Evolutionary conservation across 2,329 filamentous ascomycete genomes (phyloP).

Genomic region (Bipolaris sorokiniana): DNA sequence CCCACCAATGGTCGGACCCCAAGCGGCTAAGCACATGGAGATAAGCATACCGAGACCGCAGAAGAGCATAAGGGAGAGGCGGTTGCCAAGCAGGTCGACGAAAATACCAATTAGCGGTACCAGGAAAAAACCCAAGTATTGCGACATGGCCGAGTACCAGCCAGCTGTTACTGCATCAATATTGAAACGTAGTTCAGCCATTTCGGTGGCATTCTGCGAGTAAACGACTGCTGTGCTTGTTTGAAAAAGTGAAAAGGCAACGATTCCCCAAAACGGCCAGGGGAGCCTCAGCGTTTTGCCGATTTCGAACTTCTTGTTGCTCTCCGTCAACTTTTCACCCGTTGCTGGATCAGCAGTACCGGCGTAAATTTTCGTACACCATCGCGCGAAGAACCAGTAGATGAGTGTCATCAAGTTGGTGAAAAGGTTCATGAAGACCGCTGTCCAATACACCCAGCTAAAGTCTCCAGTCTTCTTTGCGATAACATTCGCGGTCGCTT

Average conservation of each 20-base stretch:
- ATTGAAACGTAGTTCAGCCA: slow-evolving; percentile 65
- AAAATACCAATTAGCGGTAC: slow-evolving; percentile 63
- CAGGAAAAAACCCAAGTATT: slow-evolving; percentile 64
- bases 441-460: slow-evolving; percentile 67
- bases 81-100: slow-evolving; percentile 62
- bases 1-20: slow-evolving; percentile 56
- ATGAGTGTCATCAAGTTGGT: slow-evolving; percentile 61
- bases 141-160: slow-evolving; percentile 64
- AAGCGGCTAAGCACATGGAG: slow-evolving; percentile 62
- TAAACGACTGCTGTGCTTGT: slow-evolving; percentile 64
- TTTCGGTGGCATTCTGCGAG: slow-evolving; percentile 64
- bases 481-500: slow-evolving; percentile 66
- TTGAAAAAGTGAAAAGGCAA: slow-evolving; percentile 64
- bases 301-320: slow-evolving; percentile 63
- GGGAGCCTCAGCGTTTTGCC: slow-evolving; percentile 63
- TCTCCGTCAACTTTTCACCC: slow-evolving; percentile 65
- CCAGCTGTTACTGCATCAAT: slow-evolving; percentile 62
- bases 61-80: slow-evolving; percentile 54
- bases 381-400: slow-evolving; percentile 64
- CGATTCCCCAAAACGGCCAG: slow-evolving; percentile 65
- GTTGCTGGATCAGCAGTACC: slow-evolving; percentile 62
- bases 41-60: slow-evolving; percentile 60
- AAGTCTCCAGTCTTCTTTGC: slow-evolving; percentile 65
- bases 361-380: slow-evolving; percentile 56
- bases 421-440: slow-evolving; percentile 69